Evolutionary conservation across 352 stramenopile species (phyloP).

Genomic region (Globisporangium spinosum): DNA sequence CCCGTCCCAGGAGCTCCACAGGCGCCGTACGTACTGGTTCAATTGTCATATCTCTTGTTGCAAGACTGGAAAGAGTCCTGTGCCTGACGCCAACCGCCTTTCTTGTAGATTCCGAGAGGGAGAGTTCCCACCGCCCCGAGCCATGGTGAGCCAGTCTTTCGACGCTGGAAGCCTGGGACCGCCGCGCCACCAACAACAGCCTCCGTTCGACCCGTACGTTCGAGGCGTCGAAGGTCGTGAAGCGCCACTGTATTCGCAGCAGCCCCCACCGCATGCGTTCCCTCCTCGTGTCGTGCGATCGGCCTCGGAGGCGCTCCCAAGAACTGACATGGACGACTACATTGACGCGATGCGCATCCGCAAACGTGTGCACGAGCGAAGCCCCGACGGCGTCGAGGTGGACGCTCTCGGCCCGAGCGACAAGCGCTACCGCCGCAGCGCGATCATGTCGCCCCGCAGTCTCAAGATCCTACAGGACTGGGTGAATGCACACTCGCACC

Average conservation of each 20-base stretch:
- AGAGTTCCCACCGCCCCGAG: slow-evolving; percentile 40
- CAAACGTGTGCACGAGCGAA: slow-evolving; percentile 51
- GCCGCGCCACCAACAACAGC: slow-evolving; percentile 13
- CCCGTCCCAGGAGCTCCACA: slow-evolving; percentile 10
- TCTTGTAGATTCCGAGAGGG: slow-evolving; percentile 20
- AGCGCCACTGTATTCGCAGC: slow-evolving; percentile 26
- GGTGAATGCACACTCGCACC: slow-evolving; percentile 54
- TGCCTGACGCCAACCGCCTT: not conserved
- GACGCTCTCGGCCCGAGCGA: slow-evolving; percentile 23
- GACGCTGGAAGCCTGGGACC: slow-evolving; percentile 55
- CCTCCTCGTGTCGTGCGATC: slow-evolving; percentile 50
- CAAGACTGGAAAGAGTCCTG: not conserved
- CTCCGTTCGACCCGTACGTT: slow-evolving; percentile 19
- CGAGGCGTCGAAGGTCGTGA: slow-evolving; percentile 14
- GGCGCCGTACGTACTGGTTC: slow-evolving; percentile 19
- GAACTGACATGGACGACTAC: slow-evolving; percentile 58
- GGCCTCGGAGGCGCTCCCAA: slow-evolving; percentile 56
- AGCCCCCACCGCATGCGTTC: slow-evolving; percentile 20
- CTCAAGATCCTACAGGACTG: slow-evolving; percentile 80
- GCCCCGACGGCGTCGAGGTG: slow-evolving; percentile 26
- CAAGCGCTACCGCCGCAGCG: slow-evolving; percentile 42
- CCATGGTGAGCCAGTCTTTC: slow-evolving; percentile 58
- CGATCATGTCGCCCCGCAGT: slow-evolving; percentile 60
- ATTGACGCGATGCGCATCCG: slow-evolving; percentile 63
- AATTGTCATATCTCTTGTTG: not conserved